phyloP scores from a whole-genome alignment of 1,139 yeast genomes.

The Suhomyces yuchorum region DNA sequence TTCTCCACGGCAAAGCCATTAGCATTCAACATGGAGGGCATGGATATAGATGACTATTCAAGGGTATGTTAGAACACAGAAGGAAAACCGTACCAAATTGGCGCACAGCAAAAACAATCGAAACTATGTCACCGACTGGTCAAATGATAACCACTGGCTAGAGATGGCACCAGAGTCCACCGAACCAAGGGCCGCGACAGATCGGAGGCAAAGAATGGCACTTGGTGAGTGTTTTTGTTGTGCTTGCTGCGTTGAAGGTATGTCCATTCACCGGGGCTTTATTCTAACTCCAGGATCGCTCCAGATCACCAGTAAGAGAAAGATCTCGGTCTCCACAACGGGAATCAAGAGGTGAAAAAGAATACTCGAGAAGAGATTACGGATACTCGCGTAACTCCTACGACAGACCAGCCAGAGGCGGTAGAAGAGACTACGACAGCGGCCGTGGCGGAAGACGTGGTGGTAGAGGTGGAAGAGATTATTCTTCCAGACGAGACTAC shows the following conservation, averaged over 20 bases:
- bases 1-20: constrained; percentile 1
- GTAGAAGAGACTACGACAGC: constrained; percentile 23
- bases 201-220: background rate
- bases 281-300: constrained; percentile 41
- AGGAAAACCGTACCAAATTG: background rate
- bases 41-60: constrained; percentile 59
- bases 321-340: constrained; percentile 36
- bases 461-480: constrained; percentile 23
- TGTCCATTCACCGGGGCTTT: background rate
- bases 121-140: background rate
- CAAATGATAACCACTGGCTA: background rate
- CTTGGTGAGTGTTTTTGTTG: background rate
- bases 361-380: constrained; percentile 23
- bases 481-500: constrained; percentile 27
- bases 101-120: background rate
- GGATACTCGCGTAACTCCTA: constrained; percentile 31
- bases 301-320: constrained; percentile 49
- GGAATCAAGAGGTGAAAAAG: constrained; percentile 17
- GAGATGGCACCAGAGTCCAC: background rate
- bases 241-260: background rate
- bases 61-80: constrained; percentile 42
- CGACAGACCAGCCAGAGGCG: constrained; percentile 17
- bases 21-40: constrained; percentile 41
- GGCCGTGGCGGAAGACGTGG: constrained; percentile 26
- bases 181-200: background rate